phyloP scores from a whole-genome alignment of 768 basidiomycete species.

The Naganishia vishniacii region DNA sequence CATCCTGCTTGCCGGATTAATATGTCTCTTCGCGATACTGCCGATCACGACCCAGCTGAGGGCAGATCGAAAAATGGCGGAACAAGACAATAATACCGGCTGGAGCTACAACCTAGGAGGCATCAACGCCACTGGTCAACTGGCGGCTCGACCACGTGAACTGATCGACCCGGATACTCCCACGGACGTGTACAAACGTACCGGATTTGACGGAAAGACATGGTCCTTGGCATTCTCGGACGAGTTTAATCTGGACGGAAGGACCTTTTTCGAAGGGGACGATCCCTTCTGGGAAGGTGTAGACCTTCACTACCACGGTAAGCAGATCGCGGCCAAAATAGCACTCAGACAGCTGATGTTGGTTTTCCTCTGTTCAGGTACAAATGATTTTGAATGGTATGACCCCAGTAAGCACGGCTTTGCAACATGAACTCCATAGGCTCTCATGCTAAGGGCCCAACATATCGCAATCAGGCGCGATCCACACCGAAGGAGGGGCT shows the following conservation, averaged over 20 bases:
- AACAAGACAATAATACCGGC: conserved; percentile 11
- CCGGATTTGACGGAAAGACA: conserved; percentile 54
- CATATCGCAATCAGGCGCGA: conserved; percentile 22
- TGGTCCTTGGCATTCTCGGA: conserved; percentile 77
- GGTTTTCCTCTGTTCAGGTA: conserved; percentile 34
- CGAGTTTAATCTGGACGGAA: conserved; percentile 74
- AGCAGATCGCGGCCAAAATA: background rate
- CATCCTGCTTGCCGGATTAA: conserved; percentile 52
- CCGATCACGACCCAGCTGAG: conserved; percentile 30
- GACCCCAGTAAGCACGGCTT: conserved; percentile 58
- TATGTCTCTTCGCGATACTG: conserved; percentile 43
- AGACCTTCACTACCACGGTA: conserved; percentile 43
- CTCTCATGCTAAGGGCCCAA: background rate
- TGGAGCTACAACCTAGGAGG: conserved; percentile 64
- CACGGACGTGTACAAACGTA: conserved; percentile 50
- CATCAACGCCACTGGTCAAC: conserved; percentile 70
- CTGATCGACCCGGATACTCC: conserved; percentile 76
- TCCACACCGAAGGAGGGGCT: conserved; percentile 67
- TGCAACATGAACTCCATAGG: background rate
- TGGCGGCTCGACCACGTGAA: conserved; percentile 50
- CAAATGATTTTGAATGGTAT: conserved; percentile 67
- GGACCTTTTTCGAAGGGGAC: conserved; percentile 72
- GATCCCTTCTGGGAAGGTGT: conserved; percentile 62
- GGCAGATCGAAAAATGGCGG: background rate
- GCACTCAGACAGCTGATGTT: background rate